Evolutionary conservation across 2,329 filamentous ascomycete species (phyloP), one percentile per base, ranked within the genome.

Genomic region (Claviceps spartinae): DNA sequence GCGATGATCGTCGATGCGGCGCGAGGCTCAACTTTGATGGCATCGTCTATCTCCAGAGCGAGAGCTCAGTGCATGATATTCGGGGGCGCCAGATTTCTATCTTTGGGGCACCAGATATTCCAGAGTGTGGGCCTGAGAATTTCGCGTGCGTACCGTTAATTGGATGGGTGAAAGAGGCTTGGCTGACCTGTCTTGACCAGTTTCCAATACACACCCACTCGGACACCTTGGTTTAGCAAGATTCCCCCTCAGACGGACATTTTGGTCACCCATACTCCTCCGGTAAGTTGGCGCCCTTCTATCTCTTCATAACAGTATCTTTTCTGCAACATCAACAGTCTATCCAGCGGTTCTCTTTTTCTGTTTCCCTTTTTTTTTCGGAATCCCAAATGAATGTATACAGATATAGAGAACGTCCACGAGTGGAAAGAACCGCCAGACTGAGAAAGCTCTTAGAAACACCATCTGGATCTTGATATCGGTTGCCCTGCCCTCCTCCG

Each of bases 41-140:
- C 44, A 70, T 95, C 47, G 73, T 81, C 59, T 95, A 95, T 65
- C 78, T 95, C 3, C 79, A 94, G 66, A 82, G 86, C 59, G 74
- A 77, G 37, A 71, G 77, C 46, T 68, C 85, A 4, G 82, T 78
- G 2, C 72, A 93, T 8, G 72, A 76, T 8, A 83, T 90, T 60
- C 67, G 73, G 48, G 73, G 72, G 18, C 73, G 74, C 4, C 82
- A 76, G 49, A 70, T 70, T 37, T 57, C 61, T 50, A 67, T 97
- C 55, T 95, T 88, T 68, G 91, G 91, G 9, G 83, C 83, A 0
- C 86, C 88, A 1, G 83, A 90, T 59, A 82, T 95, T 58, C 89
- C 89, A 1, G 72, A 76, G 50, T 86, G 86, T 61, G 85, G 87
- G n/a, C 80, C 81, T 43, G 69, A 72, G 9, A 77, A 83, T 24